Conservation (phyloP, 495 filamentous ascomycete genomes). For the Lineolata rhizophorae region DNA sequence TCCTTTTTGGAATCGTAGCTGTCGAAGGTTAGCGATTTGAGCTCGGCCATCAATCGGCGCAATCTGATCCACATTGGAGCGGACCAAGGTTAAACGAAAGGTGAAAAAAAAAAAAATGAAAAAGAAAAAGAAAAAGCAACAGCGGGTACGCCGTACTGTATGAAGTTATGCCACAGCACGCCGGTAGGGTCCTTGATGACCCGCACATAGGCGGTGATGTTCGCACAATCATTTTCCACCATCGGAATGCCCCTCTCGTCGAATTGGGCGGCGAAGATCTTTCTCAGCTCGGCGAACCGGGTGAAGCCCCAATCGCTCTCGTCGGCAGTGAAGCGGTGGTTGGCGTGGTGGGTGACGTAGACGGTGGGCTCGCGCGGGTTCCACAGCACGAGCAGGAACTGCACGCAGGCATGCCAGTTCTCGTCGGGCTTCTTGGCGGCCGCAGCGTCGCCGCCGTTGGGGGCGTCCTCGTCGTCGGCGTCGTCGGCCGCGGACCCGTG, state of each 20-base stretch:
- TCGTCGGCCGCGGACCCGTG: no score
- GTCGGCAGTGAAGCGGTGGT: slow-evolving; percentile 83
- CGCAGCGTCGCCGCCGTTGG: no score
- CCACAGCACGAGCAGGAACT: slow-evolving; percentile 85
- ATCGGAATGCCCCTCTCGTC: slow-evolving; percentile 49
- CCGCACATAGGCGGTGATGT: slow-evolving; percentile 80
- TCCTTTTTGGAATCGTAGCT: slow-evolving; percentile 97
- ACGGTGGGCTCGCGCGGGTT: slow-evolving; percentile 76
- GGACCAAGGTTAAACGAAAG: no score
- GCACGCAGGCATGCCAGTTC: slow-evolving; percentile 89
- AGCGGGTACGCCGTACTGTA: slow-evolving; percentile 33
- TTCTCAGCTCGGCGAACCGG: slow-evolving; percentile 64
- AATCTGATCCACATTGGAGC: no score
- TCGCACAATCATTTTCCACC: slow-evolving; percentile 68
- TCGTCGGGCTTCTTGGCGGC: slow-evolving; percentile 48
- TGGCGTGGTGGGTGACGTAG: slow-evolving; percentile 43
- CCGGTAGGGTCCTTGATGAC: slow-evolving; percentile 93
- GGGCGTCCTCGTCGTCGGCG: no score
- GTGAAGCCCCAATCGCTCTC: slow-evolving; percentile 99
- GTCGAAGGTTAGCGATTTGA: background rate
- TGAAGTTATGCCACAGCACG: slow-evolving; percentile 97
- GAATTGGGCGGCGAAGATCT: slow-evolving; percentile 53
- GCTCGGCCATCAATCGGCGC: no score
- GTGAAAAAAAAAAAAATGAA: no score
- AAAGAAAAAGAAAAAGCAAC: no score